These are phyloP conservation scores for Spathaspora boniae DNA, from an alignment of 805 yeast species.

Conservation along the genomic window DNA sequence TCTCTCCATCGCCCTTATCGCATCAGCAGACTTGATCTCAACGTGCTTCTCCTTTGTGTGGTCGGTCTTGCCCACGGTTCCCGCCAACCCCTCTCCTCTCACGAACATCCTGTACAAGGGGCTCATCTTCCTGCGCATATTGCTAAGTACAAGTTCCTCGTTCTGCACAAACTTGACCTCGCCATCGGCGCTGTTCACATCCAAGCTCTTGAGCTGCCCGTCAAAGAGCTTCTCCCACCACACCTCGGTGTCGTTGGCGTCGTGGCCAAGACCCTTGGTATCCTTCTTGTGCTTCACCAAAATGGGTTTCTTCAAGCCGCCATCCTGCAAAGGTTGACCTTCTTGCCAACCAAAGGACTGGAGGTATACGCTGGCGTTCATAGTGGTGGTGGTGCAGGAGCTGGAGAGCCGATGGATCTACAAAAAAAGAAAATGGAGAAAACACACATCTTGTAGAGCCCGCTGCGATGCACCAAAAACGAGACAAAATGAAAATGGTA, in stretches of 20 bases:
- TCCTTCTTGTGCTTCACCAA: constrained; percentile 88
- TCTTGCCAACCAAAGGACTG: constrained; percentile 86
- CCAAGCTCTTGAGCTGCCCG: constrained; percentile 80
- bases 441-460: too few relatives aligned
- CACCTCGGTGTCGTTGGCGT: constrained; percentile 70
- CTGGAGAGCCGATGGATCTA: too few relatives aligned
- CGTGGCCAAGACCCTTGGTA: constrained; percentile 85
- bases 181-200: constrained; percentile 38
- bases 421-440: too few relatives aligned
- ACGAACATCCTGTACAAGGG: constrained; percentile 87
- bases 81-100: constrained; percentile 78
- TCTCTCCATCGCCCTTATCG: constrained; percentile 12
- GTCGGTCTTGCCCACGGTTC: constrained; percentile 55
- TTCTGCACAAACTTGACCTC: constrained; percentile 53
- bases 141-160: constrained; percentile 41
- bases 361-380: constrained; percentile 76
- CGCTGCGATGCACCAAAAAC: too few relatives aligned
- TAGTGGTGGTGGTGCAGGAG: constrained; percentile 18
- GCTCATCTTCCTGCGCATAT: constrained; percentile 48
- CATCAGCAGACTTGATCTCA: constrained; percentile 10
- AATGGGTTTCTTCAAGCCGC: constrained; percentile 82
- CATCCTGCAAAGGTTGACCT: constrained; percentile 78
- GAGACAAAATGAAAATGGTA: not conserved
- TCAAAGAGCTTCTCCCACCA: constrained; percentile 99
- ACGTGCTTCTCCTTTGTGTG: constrained; percentile 15